phyloP scores from a whole-genome alignment of 495 filamentous ascomycete genomes.

The Penicillium taxi region DNA sequence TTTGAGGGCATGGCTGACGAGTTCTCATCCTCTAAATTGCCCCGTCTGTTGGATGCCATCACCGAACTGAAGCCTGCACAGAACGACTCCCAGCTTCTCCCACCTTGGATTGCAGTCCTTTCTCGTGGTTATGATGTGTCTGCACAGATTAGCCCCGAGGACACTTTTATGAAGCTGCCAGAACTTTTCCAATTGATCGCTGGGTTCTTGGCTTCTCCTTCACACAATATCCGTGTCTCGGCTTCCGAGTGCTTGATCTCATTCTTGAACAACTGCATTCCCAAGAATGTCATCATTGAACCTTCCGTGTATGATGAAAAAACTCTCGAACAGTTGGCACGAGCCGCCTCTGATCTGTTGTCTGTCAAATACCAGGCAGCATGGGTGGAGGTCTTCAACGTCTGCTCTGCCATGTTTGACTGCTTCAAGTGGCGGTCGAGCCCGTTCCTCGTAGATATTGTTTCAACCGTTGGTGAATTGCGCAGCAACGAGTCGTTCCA shows the following conservation, averaged over 20 bases:
- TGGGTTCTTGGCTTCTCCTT: conserved; percentile 72
- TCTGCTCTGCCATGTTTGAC: conserved; percentile 80
- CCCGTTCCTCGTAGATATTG: conserved; percentile 64
- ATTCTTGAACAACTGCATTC: conserved; percentile 81
- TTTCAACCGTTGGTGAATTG: conserved; percentile 75
- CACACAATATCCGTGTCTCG: conserved; percentile 85
- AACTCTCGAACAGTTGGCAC: conserved; percentile 65
- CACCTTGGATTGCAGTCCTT: conserved; percentile 92
- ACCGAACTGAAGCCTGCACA: conserved; percentile 79
- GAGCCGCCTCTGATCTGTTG: conserved; percentile 59
- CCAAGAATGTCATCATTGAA: conserved; percentile 68
- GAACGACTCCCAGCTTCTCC: conserved; percentile 85
- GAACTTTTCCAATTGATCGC: conserved; percentile 70
- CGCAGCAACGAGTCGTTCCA: conserved; percentile 82
- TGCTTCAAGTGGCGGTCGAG: conserved; percentile 74
- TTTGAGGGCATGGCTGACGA: conserved; percentile 86
- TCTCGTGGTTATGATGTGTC: conserved; percentile 92
- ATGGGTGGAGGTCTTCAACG: conserved; percentile 92
- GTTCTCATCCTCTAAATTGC: conserved; percentile 77
- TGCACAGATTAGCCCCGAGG: conserved; percentile 72
- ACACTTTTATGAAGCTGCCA: conserved; percentile 82
- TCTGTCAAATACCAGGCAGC: conserved; percentile 87
- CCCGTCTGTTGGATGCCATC: conserved; percentile 77
- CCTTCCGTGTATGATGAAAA: conserved; percentile 86
- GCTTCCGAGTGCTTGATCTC: conserved; percentile 92